Evolutionary conservation across 805 yeast species (phyloP), one percentile per base, ranked within the genome.

Genomic region (Maudiozyma barnettii): DNA sequence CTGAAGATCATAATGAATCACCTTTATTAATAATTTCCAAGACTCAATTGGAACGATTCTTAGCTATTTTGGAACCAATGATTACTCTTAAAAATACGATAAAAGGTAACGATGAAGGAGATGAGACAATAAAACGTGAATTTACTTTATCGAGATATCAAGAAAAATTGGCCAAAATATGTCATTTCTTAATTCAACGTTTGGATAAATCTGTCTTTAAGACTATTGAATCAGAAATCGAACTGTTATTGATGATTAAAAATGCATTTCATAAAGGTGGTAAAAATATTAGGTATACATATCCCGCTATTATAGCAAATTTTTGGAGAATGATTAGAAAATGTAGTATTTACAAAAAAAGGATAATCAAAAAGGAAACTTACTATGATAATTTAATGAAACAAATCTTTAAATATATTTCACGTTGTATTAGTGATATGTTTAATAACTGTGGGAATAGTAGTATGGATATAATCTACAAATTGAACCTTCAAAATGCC

Each of bases 241-340:
- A 60, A 76, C 79, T 57, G 70, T 78, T 26, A 63, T 65, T 53
- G 54, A 61, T 52, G 2, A 44, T 62, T 20, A 60, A 53, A 41
- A 58, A 52, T 44, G 53, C 54, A 55, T 54, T 49, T 20, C 53
- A 51, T 22, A 59, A 56, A 43, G 82, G 82, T n/a, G 59, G 72
- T 1, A 68, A 64, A 31, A 78, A 80, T 53, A 74, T 80, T 39
- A 74, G 74, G 51, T 79, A 73, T 59, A 82, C 93, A 0, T 85
- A 81, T 60, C 95, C 96, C 4, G 76, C 96, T 1, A 66, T 91
- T 39, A 76, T 89, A 23, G 73, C 79, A 45, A 73, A 73, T 45
- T 75, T 81, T 19, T 70, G 88, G 55, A 75, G 73, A 57, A 65
- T 84, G 21, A 74, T 85, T 26, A 75, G 85, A 54, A 69, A 74